Conservation (phyloP, 768 basidiomycete genomes). For the Lyophyllum decastes region DNA sequence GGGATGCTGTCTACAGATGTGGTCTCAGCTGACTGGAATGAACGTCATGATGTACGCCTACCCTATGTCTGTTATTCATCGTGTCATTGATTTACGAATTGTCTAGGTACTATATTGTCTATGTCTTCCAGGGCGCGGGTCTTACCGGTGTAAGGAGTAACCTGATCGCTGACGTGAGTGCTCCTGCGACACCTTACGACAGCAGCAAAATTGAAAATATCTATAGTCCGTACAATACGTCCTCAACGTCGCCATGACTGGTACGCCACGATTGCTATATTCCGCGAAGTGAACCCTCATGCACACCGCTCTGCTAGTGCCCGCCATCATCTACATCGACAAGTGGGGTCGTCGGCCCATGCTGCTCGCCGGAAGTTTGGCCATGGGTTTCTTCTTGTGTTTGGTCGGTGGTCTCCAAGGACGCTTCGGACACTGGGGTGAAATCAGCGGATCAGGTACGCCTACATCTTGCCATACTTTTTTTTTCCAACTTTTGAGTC, state of each 20-base stretch:
- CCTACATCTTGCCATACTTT: neutral
- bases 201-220: neutral
- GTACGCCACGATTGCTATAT: conserved; percentile 41
- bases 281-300: conserved; percentile 35
- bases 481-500: neutral
- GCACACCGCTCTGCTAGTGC: conserved; percentile 34
- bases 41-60: conserved; percentile 74
- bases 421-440: conserved; percentile 64
- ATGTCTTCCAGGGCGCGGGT: conserved; percentile 78
- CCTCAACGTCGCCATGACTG: conserved; percentile 44
- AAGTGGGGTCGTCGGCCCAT: conserved; percentile 80
- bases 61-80: neutral
- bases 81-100: neutral
- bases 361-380: conserved; percentile 60
- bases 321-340: conserved; percentile 67
- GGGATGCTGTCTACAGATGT: conserved; percentile 75
- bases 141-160: conserved; percentile 74
- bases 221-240: conserved; percentile 66
- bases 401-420: conserved; percentile 79
- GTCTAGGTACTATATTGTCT: conserved; percentile 60
- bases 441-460: conserved; percentile 31
- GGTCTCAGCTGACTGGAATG: conserved; percentile 78
- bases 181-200: neutral
- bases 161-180: conserved; percentile 60
- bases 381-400: conserved; percentile 79